Conservation (phyloP, 495 filamentous ascomycete species). For the Aspergillus conjunctus region DNA sequence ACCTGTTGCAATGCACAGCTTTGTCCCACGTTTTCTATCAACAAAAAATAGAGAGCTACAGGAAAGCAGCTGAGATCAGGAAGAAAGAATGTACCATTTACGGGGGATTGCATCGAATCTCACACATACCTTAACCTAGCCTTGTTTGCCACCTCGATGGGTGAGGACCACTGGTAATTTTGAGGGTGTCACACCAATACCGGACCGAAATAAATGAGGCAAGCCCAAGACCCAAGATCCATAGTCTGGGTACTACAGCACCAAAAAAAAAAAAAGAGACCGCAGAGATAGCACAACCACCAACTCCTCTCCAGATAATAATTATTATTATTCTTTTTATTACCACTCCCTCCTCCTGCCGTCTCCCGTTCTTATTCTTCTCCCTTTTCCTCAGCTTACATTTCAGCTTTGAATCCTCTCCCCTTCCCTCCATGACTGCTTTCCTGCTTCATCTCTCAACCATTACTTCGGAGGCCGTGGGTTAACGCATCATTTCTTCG, state of each 20-base stretch:
- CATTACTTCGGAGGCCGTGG: conserved; percentile 22
- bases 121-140: neutral
- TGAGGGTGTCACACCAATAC: neutral
- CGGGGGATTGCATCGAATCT: neutral
- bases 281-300: neutral
- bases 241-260: neutral
- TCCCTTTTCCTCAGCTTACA: conserved; percentile 17
- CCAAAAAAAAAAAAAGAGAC: conserved; percentile 3
- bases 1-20: neutral
- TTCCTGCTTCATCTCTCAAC: conserved; percentile 22
- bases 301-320: neutral
- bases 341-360: neutral
- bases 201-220: neutral
- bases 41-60: neutral
- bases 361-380: conserved; percentile 9
- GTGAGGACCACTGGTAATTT: neutral
- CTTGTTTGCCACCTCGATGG: conserved; percentile 1
- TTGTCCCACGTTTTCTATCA: neutral
- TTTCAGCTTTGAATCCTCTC: conserved; percentile 8
- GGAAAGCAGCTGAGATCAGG: neutral
- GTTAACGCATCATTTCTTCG: conserved; percentile 16
- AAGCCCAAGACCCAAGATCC: conserved; percentile 1
- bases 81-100: neutral
- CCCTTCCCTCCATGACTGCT: conserved; percentile 25
- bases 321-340: neutral